These are phyloP conservation scores for Backusella mclennaniae DNA, from an alignment of 192 early-diverging fungal species.

Conservation along the genomic window DNA sequence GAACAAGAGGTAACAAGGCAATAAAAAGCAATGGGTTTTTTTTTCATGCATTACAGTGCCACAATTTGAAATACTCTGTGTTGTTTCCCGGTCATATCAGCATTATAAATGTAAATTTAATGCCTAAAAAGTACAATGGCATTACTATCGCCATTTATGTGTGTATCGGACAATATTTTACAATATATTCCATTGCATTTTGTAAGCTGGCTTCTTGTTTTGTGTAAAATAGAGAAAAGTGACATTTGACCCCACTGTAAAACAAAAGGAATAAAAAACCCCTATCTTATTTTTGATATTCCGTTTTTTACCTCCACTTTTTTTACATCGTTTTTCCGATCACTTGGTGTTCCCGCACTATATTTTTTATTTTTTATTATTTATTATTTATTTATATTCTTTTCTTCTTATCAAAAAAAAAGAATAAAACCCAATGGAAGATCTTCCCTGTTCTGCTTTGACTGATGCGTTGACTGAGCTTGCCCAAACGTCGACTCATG, in stretches of 20 bases:
- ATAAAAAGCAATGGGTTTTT: no score
- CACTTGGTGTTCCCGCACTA: neutral
- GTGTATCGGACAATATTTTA: no score
- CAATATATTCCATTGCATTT: no score
- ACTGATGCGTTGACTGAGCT: slow-evolving; percentile 1
- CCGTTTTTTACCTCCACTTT: neutral
- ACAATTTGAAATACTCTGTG: no score
- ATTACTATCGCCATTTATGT: no score
- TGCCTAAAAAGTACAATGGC: no score
- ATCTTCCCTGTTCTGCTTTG: slow-evolving; percentile 1
- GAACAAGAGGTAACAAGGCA: no score
- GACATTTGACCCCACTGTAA: neutral
- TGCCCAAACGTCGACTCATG: neutral
- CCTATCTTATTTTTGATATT: neutral
- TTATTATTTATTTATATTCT: neutral
- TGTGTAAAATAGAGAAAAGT: no score
- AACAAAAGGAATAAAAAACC: neutral
- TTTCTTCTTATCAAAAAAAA: neutral
- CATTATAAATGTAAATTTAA: no score
- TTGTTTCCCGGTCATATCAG: no score
- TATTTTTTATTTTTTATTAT: neutral
- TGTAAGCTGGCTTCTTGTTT: no score
- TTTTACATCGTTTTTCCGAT: neutral
- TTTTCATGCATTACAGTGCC: no score
- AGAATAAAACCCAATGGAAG: neutral